Evolutionary conservation across 1,139 yeast species (phyloP).

Genomic region (Scheffersomyces quercinus): DNA sequence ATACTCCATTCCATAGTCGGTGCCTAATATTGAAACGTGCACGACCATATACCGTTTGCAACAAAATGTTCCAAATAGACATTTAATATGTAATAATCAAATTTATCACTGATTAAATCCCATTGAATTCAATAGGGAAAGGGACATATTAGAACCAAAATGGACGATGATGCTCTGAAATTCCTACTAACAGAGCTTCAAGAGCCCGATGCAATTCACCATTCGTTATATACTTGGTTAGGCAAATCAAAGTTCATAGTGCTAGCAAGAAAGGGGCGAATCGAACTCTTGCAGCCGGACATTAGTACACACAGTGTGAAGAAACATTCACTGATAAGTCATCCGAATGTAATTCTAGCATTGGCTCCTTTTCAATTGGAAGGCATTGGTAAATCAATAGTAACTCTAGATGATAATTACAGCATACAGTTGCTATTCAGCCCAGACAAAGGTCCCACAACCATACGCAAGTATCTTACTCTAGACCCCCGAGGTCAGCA

Average conservation of each 20-base stretch:
- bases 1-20: no score
- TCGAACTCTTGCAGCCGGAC: slow-evolving; percentile 16
- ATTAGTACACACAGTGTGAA: no score
- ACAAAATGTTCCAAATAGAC: no score
- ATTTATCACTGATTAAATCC: no score
- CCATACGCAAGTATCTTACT: slow-evolving; percentile 7
- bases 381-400: neutral
- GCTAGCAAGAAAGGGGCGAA: slow-evolving; percentile 15
- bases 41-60: no score
- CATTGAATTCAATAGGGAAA: no score
- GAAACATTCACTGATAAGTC: no score
- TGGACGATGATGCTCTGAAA: slow-evolving; percentile 2
- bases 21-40: no score
- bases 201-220: slow-evolving; percentile 16
- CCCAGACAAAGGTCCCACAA: neutral
- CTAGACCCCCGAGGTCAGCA: slow-evolving; percentile 32
- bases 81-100: no score
- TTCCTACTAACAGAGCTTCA: slow-evolving; percentile 18
- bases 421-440: slow-evolving; percentile 7
- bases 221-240: slow-evolving; percentile 15
- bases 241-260: slow-evolving; percentile 15
- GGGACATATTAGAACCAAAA: no score
- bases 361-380: slow-evolving; percentile 11
- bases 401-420: slow-evolving; percentile 1
- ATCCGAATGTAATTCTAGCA: slow-evolving; percentile 12